Evolutionary conservation across 2,329 filamentous ascomycete species (phyloP).

Genomic region (Xylaria multiplex): DNA sequence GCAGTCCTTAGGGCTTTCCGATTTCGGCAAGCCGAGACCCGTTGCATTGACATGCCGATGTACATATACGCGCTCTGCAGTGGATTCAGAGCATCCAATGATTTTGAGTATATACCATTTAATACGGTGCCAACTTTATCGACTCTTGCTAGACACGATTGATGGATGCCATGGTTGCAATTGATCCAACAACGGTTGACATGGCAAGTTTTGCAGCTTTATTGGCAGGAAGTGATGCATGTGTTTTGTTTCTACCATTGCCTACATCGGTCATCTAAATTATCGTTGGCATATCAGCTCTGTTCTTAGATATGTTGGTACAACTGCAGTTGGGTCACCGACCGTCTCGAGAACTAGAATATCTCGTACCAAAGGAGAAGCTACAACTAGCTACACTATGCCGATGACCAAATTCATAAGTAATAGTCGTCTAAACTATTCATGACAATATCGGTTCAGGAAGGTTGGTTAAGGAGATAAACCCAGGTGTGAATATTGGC

Average conservation of each 20-base stretch:
- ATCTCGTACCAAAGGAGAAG: not conserved
- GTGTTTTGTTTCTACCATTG: not conserved
- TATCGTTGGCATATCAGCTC: slow-evolving; percentile 5
- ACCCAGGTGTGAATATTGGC: not conserved
- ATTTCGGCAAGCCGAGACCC: slow-evolving; percentile 32
- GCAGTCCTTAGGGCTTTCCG: slow-evolving; percentile 21
- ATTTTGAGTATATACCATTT: slow-evolving; percentile 11
- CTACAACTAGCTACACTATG: not conserved
- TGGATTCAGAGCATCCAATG: slow-evolving; percentile 1
- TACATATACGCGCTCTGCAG: slow-evolving; percentile 13
- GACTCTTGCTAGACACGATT: not conserved
- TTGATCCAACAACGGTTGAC: slow-evolving; percentile 7
- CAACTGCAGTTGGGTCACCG: slow-evolving; percentile 18
- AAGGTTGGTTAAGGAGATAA: not conserved
- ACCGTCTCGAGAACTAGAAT: not conserved
- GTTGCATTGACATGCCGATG: not conserved
- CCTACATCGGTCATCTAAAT: slow-evolving; percentile 3
- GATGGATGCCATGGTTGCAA: slow-evolving; percentile 23
- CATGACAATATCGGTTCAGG: not conserved
- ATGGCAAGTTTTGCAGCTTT: slow-evolving; percentile 19
- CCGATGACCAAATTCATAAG: not conserved
- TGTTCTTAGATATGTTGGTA: not conserved
- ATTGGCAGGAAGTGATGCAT: slow-evolving; percentile 9
- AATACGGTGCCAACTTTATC: slow-evolving; percentile 4
- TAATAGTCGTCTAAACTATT: not conserved